Evolutionary conservation across 2,329 filamentous ascomycete genomes (phyloP).

Genomic region (Aspergillaceae sp.): DNA sequence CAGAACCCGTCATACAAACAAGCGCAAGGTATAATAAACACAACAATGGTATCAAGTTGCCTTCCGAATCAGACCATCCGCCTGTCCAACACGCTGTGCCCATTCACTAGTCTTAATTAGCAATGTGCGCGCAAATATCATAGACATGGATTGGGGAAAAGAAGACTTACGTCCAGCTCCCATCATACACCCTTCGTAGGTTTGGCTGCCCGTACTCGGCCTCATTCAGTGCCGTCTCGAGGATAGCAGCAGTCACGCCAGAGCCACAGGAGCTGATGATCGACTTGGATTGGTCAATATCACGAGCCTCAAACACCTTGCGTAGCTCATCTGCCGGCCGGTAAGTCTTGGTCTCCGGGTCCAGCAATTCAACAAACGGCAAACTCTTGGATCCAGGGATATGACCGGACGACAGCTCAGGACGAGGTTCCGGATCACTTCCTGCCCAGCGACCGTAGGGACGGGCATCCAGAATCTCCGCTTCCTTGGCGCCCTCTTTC

Average conservation of each 20-base stretch:
- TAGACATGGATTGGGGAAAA: neutral
- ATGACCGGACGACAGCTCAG: constrained; percentile 80
- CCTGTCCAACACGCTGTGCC: constrained; percentile 41
- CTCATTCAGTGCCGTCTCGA: constrained; percentile 77
- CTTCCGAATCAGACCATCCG: constrained; percentile 40
- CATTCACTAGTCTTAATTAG: constrained; percentile 34
- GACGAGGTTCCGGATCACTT: constrained; percentile 73
- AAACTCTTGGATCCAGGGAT: constrained; percentile 81
- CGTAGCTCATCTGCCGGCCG: constrained; percentile 62
- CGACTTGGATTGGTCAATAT: constrained; percentile 67
- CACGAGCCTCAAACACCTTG: constrained; percentile 68
- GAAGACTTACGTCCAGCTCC: constrained; percentile 87
- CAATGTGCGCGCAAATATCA: neutral
- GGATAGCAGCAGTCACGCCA: constrained; percentile 82
- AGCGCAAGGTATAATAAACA: neutral
- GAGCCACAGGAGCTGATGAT: constrained; percentile 87
- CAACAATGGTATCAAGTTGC: constrained; percentile 7
- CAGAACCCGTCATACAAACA: neutral
- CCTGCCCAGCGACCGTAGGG: constrained; percentile 73
- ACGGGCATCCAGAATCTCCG: constrained; percentile 85
- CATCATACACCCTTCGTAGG: constrained; percentile 76
- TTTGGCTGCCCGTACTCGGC: constrained; percentile 63
- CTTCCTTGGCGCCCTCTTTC: constrained; percentile 72
- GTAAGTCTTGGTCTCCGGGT: constrained; percentile 73
- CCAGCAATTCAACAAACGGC: constrained; percentile 69